These are phyloP conservation scores for Leishmania guyanensis DNA, from an alignment of 208 protist genomes.

Conservation along the genomic window DNA sequence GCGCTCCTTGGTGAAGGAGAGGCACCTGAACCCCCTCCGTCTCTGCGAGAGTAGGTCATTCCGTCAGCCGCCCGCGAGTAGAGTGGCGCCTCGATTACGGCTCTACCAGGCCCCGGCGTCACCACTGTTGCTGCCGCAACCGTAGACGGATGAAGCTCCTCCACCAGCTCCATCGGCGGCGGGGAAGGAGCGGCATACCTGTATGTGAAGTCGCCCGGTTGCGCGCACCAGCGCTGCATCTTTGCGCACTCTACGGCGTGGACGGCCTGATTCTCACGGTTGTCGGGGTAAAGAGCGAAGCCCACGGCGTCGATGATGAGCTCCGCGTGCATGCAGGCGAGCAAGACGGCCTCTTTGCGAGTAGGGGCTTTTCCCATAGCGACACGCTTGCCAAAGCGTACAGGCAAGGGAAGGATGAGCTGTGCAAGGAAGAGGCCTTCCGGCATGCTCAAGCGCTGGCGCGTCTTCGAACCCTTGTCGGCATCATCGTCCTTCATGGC, in stretches of 20 bases:
- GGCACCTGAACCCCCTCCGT: not conserved
- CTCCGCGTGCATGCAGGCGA: constrained; percentile 92
- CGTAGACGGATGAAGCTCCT: not conserved
- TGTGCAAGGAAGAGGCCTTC: constrained; percentile 58
- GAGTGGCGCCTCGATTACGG: not conserved
- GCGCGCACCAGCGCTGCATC: constrained; percentile 75
- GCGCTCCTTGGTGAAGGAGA: not conserved
- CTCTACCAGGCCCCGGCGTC: not conserved
- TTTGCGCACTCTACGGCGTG: constrained; percentile 73
- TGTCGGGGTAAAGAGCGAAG: constrained; percentile 67
- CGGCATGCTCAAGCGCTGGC: not conserved
- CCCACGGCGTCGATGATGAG: constrained; percentile 88
- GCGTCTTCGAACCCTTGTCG: not conserved
- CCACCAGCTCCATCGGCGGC: constrained; percentile 56
- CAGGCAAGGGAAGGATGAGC: constrained; percentile 66
- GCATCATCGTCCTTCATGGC: not conserved
- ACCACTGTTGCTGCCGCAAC: constrained; percentile 4
- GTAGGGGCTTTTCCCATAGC: constrained; percentile 68
- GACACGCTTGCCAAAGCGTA: constrained; percentile 71
- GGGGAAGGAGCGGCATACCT: constrained; percentile 49
- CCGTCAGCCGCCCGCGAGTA: not conserved
- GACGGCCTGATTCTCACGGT: constrained; percentile 38
- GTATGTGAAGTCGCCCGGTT: constrained; percentile 52
- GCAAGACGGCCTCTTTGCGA: constrained; percentile 55
- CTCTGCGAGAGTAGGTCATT: too few relatives aligned